A percentile compares a stretch with the other conserved stretches of the same genome.
Evolutionary conservation across 2,329 filamentous ascomycete genomes (phyloP).

Genomic region (Pseudofabraea citricarpa): DNA sequence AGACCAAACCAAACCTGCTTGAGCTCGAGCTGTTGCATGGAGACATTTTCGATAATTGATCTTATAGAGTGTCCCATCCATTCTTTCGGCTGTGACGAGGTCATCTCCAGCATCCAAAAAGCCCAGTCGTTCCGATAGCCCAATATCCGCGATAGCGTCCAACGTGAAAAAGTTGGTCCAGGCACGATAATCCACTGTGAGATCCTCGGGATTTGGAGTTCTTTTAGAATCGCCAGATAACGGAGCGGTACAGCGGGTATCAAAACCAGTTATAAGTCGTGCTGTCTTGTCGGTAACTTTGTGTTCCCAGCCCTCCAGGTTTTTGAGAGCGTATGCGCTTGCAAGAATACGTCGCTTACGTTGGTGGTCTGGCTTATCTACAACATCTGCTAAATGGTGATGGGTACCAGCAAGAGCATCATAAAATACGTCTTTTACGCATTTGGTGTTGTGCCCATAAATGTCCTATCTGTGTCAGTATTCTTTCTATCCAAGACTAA

Average conservation of each 20-base stretch:
- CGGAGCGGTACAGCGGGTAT: constrained; percentile 33
- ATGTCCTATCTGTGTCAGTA: constrained; percentile 42
- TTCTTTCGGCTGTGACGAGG: constrained; percentile 34
- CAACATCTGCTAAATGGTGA: constrained; percentile 46
- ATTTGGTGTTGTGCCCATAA: constrained; percentile 45
- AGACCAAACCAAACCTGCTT: constrained; percentile 44
- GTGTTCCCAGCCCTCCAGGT: constrained; percentile 49
- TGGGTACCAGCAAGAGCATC: constrained; percentile 40
- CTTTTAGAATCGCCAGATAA: constrained; percentile 7
- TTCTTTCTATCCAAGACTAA: constrained; percentile 36
- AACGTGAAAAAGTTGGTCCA: constrained; percentile 53
- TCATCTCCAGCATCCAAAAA: constrained; percentile 47
- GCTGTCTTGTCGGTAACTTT: constrained; percentile 48
- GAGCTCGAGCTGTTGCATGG: constrained; percentile 44
- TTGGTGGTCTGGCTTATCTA: constrained; percentile 46
- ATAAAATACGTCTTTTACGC: constrained; percentile 45
- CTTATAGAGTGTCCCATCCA: constrained; percentile 41
- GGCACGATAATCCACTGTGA: constrained; percentile 44
- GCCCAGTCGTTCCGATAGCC: constrained; percentile 43
- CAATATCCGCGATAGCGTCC: constrained; percentile 53
- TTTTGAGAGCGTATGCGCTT: constrained; percentile 46
- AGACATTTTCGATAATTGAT: constrained; percentile 45
- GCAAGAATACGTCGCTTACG: constrained; percentile 46
- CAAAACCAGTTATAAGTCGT: constrained; percentile 38
- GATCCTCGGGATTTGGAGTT: constrained; percentile 29